Conservation (phyloP, 2,329 filamentous ascomycete genomes). For the Pyricularia sp. region DNA sequence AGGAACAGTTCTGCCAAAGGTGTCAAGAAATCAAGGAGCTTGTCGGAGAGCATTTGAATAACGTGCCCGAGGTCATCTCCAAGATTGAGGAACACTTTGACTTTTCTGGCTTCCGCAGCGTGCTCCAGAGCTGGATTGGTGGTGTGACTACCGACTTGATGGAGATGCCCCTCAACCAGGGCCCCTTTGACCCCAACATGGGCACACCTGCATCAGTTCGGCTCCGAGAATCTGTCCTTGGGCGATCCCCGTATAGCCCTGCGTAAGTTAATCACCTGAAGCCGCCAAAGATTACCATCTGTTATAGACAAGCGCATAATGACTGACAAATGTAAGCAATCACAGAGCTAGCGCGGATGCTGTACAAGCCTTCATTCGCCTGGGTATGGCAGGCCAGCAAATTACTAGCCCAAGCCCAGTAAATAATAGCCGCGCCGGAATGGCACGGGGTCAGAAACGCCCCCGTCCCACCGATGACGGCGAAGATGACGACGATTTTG, state of each 20-base stretch:
- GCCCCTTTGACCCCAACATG: neutral
- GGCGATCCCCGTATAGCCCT: neutral
- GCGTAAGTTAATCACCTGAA: neutral
- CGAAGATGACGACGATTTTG: slow-evolving; percentile 13
- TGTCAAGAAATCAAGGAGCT: neutral
- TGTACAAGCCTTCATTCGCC: neutral
- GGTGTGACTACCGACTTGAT: neutral
- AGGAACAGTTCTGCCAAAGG: neutral
- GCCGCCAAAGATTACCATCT: neutral
- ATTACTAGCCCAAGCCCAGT: neutral
- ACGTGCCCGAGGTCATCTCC: neutral
- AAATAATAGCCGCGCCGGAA: neutral
- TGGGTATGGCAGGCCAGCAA: neutral
- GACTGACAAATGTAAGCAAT: neutral
- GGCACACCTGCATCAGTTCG: neutral
- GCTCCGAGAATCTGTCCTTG: neutral
- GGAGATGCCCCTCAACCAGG: neutral
- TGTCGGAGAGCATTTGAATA: neutral
- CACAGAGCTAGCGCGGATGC: neutral
- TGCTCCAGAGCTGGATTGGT: neutral
- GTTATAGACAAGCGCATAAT: neutral
- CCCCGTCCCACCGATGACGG: neutral
- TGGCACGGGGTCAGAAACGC: neutral
- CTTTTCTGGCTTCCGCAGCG: neutral
- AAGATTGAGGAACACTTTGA: neutral